These are phyloP conservation scores for Podaxis pistillaris DNA, from an alignment of 768 basidiomycete genomes.

Conservation along the genomic window DNA sequence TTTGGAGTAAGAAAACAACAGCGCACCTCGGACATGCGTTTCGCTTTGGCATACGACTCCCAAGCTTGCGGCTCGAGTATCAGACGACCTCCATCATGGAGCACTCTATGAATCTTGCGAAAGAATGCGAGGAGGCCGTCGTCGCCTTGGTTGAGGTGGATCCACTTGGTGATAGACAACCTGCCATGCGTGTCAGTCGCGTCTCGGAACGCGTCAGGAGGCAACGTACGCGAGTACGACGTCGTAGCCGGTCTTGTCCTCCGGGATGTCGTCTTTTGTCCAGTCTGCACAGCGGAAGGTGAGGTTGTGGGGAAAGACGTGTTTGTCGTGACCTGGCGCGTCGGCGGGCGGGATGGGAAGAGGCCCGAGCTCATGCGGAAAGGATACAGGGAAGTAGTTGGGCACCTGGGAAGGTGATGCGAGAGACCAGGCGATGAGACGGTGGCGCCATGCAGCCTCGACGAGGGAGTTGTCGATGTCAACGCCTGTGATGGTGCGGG, in stretches of 20 bases:
- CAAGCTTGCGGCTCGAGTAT: slow-evolving; percentile 84
- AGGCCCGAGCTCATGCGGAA: slow-evolving; percentile 72
- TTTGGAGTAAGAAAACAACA: not conserved
- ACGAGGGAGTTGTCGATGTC: slow-evolving; percentile 81
- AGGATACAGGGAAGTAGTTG: slow-evolving; percentile 75
- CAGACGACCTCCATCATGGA: slow-evolving; percentile 66
- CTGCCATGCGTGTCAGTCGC: slow-evolving; percentile 34
- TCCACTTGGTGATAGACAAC: slow-evolving; percentile 90
- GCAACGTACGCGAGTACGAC: slow-evolving; percentile 72
- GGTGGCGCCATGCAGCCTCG: slow-evolving; percentile 71
- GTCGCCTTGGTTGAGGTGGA: slow-evolving; percentile 82
- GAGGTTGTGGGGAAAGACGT: slow-evolving; percentile 76
- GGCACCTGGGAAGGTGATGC: slow-evolving; percentile 40
- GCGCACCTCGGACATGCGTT: slow-evolving; percentile 58
- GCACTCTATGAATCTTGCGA: slow-evolving; percentile 48
- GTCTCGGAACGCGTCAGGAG: not conserved
- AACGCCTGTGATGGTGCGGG: slow-evolving; percentile 75
- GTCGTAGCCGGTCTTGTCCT: slow-evolving; percentile 63
- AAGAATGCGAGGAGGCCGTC: slow-evolving; percentile 71
- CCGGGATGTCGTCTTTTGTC: slow-evolving; percentile 51
- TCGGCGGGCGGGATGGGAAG: slow-evolving; percentile 60
- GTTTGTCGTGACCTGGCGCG: slow-evolving; percentile 21
- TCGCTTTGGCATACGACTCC: slow-evolving; percentile 81
- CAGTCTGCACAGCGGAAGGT: slow-evolving; percentile 74
- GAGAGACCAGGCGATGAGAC: slow-evolving; percentile 69